These are phyloP conservation scores for Lipomyces lipofer DNA, from an alignment of 805 yeast genomes.

Conservation along the genomic window DNA sequence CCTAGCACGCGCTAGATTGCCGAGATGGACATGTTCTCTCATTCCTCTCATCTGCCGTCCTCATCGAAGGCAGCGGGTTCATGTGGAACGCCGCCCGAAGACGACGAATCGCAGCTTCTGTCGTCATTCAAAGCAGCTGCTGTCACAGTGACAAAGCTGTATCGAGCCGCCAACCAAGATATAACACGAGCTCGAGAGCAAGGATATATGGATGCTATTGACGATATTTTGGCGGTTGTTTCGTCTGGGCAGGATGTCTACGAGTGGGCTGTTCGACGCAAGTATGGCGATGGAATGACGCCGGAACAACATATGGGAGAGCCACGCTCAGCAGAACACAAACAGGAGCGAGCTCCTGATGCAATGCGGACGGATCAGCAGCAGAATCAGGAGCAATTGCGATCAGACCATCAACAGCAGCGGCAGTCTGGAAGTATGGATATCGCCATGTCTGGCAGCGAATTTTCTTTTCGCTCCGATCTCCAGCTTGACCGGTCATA, in stretches of 20 bases:
- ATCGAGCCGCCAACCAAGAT: conserved; percentile 59
- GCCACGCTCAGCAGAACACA: background rate
- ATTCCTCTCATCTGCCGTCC: conserved; percentile 57
- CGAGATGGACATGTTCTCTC: conserved; percentile 62
- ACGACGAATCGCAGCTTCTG: conserved; percentile 55
- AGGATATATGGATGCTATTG: conserved; percentile 64
- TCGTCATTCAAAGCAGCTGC: conserved; percentile 72
- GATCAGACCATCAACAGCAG: background rate
- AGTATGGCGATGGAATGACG: conserved; percentile 10
- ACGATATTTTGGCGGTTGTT: conserved; percentile 48
- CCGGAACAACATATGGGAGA: conserved; percentile 4
- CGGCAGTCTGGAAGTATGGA: background rate
- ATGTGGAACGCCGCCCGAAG: conserved; percentile 37
- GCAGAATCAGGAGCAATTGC: background rate
- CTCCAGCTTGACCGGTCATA: conserved; percentile 26
- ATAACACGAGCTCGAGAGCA: conserved; percentile 49
- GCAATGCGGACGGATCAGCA: too few relatives aligned
- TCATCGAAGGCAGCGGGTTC: conserved; percentile 51
- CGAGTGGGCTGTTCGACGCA: conserved; percentile 30
- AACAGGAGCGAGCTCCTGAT: background rate
- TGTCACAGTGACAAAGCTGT: conserved; percentile 65
- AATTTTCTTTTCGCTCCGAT: conserved; percentile 24
- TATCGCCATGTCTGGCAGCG: background rate
- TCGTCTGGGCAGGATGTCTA: conserved; percentile 29
- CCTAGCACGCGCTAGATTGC: background rate